These are phyloP conservation scores for Kalanchoe fedtschenkoi DNA, from an alignment of 164 flowering plant genomes.

Conservation along the genomic window DNA sequence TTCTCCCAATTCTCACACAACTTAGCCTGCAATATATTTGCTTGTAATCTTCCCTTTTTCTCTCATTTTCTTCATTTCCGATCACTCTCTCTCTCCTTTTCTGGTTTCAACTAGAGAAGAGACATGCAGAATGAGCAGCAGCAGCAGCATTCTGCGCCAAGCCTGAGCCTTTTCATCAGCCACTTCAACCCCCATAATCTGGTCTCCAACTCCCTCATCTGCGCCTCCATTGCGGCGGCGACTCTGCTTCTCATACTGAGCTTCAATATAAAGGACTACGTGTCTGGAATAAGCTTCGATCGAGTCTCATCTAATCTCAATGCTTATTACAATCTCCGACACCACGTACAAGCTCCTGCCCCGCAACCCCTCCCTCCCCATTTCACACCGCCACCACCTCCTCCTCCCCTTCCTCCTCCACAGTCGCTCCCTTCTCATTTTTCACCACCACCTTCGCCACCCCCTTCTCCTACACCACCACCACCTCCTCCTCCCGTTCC, in stretches of 20 bases:
- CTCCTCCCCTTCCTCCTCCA: neutral
- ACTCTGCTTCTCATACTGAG: neutral
- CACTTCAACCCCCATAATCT: neutral
- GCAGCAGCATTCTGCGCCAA: neutral
- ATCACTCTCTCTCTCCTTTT: no score
- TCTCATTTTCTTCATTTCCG: no score
- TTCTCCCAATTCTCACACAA: no score
- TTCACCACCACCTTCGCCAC: neutral
- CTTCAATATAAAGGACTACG: neutral
- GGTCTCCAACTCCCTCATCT: neutral
- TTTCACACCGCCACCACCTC: neutral
- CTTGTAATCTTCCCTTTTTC: no score
- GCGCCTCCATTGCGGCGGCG: neutral
- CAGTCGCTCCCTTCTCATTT: neutral
- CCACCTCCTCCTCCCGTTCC: constrained; percentile 35
- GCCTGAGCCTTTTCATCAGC: neutral
- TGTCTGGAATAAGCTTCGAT: neutral
- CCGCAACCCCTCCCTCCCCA: neutral
- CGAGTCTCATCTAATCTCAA: neutral
- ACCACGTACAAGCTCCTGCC: neutral
- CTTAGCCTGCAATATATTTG: no score
- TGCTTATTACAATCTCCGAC: neutral
- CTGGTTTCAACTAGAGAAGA: neutral
- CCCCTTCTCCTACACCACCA: neutral
- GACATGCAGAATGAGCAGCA: constrained; percentile 2